phyloP scores from a whole-genome alignment of 805 yeast genomes.

The Kazachstania kunashirensis region DNA sequence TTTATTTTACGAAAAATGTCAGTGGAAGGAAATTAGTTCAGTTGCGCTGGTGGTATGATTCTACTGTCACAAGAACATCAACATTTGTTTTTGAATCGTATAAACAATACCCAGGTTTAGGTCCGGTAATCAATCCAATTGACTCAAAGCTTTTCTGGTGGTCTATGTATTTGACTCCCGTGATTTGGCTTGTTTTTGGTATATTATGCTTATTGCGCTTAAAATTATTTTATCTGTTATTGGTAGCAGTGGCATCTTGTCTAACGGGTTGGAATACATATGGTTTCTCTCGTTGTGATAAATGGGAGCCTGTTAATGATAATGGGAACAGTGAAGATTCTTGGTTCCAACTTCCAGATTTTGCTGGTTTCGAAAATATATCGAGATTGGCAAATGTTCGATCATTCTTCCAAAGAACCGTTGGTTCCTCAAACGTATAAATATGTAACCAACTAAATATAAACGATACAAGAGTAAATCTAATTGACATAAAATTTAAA shows the following conservation, averaged over 20 bases:
- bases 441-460: neutral
- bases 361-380: constrained; percentile 23
- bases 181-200: constrained; percentile 65
- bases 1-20: constrained; percentile 88
- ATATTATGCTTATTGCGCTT: constrained; percentile 70
- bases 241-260: constrained; percentile 58
- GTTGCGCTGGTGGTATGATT: constrained; percentile 94
- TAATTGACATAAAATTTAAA: too few species aligned
- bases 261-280: constrained; percentile 74
- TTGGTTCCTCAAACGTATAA: neutral
- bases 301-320: constrained; percentile 48
- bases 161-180: constrained; percentile 65
- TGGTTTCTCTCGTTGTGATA: constrained; percentile 88
- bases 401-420: constrained; percentile 19
- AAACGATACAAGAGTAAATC: neutral
- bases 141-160: constrained; percentile 88
- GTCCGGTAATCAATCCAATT: constrained; percentile 64
- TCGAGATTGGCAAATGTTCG: constrained; percentile 19
- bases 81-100: constrained; percentile 28
- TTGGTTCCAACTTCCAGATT: constrained; percentile 26
- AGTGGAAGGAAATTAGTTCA: constrained; percentile 88
- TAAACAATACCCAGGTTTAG: constrained; percentile 29
- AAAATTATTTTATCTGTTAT: constrained; percentile 54
- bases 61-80: constrained; percentile 26
- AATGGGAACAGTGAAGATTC: constrained; percentile 8